Percentiles rank a stretch among this genome's conserved stretches.
Conservation (phyloP, 2,329 filamentous ascomycete species). For the Zymoseptoria pseudotritici region DNA sequence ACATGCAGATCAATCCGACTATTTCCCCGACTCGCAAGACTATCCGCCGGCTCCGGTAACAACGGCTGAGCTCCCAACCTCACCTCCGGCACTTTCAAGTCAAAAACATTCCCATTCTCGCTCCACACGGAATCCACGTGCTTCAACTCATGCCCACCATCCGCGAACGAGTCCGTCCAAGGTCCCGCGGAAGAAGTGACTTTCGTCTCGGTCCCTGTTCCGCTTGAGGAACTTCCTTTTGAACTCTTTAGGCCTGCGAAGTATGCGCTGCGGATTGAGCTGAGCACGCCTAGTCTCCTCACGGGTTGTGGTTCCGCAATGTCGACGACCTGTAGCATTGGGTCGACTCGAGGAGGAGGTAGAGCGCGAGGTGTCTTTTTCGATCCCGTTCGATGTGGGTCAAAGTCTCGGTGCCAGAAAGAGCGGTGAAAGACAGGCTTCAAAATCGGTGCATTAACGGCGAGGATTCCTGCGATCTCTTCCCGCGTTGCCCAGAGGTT, state of each 20-base stretch:
- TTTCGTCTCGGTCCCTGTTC: neutral
- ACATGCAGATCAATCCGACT: neutral
- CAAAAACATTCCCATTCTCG: neutral
- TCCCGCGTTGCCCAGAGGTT: conserved; percentile 35
- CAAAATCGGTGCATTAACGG: conserved; percentile 31
- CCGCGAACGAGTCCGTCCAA: neutral
- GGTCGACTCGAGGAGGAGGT: neutral
- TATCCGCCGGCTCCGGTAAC: neutral
- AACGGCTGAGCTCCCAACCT: neutral
- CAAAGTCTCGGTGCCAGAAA: neutral
- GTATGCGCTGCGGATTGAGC: neutral
- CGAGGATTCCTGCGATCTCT: conserved; percentile 31
- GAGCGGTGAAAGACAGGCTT: conserved; percentile 13
- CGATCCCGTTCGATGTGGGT: neutral
- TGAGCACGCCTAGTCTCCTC: neutral
- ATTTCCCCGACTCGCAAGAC: neutral
- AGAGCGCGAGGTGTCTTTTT: neutral
- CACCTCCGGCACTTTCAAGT: too few relatives aligned
- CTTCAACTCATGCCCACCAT: neutral
- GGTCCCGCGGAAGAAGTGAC: neutral
- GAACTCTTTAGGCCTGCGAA: neutral
- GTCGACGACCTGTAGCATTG: neutral
- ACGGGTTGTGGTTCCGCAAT: neutral
- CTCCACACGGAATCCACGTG: neutral
- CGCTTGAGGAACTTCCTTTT: neutral